Base-by-base conservation (phyloP, 257 asterid species). In the Jacaranda copaia region DNA sequence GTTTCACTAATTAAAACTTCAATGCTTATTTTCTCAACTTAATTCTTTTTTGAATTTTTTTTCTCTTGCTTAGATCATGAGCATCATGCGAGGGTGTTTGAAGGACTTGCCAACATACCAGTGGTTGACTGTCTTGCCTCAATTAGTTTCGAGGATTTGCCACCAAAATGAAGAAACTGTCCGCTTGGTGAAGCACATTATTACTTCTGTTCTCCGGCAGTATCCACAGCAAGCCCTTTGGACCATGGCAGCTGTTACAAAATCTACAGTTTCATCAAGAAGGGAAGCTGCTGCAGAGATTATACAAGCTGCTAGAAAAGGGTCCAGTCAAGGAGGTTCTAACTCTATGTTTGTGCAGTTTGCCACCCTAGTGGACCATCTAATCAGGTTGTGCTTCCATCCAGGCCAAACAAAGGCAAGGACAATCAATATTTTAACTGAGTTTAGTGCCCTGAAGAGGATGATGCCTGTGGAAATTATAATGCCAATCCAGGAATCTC, bases 191-290 rank as follows among this genome's bases (percentile, higher is more conserved):
- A 95, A 93, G 80, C 89, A 83, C 77, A 90, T 95, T 57, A 90
- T 95, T 76, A 91, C 97, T 68, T 88, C 96, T 79, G 97, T 95
- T 80, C 96, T 95, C 73, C 90, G 83, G 70, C 87, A 72, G 79
- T 93, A 93, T 78, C 98, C 99, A 42, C 99, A 95, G 84, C 99
- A 95, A 87, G 99, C 94, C 73, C 96, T 95, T 75, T 95, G 99
- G 99, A 95, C 90, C 15, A 93, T 95, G 96, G 99, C 98, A 80
- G 98, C 99, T 70, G 99, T 95, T 70, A 87, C 99, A 75, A 95
- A 95, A 84, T 95, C 99, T 36, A 80, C 97, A 12, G 98, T 95
- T 85, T 74, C 94, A 80, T 91, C 97, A 13, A 90, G 99, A 79
- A 89, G 86, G 86, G 96, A 89, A 56, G 98, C 98, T 83, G 99